phyloP scores from a whole-genome alignment of 176 grass and related monocot genomes.

The Avena eriantha region DNA sequence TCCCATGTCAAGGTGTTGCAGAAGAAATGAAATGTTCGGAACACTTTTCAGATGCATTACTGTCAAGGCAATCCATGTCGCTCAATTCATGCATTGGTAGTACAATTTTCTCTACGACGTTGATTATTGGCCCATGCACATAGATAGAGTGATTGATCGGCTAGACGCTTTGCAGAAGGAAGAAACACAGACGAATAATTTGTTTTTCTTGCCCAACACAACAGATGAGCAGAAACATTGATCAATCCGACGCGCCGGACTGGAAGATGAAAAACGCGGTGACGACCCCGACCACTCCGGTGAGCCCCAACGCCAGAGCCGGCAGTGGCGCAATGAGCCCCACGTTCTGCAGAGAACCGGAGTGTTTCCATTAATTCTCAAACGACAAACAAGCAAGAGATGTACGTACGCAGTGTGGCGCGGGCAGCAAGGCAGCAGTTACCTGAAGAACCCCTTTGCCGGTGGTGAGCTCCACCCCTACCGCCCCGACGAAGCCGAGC shows the following conservation, averaged over 20 bases:
- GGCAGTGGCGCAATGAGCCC: conserved; percentile 63
- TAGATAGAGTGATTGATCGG: too few relatives aligned
- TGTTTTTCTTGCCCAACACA: not conserved
- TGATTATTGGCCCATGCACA: too few relatives aligned
- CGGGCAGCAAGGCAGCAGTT: not conserved
- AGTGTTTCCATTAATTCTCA: not conserved
- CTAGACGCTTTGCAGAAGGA: not conserved
- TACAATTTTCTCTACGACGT: too few relatives aligned
- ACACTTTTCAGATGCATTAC: too few relatives aligned
- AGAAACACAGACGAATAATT: not conserved
- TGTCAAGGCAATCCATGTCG: too few relatives aligned
- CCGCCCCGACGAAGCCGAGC: conserved; percentile 62
- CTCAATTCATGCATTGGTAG: too few relatives aligned
- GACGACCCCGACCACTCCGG: conserved; percentile 57
- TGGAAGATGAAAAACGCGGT: conserved; percentile 79
- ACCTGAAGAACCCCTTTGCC: conserved; percentile 85
- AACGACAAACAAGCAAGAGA: not conserved
- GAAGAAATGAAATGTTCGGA: too few relatives aligned
- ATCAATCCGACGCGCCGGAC: conserved; percentile 62
- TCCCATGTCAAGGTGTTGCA: too few relatives aligned
- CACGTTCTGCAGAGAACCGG: conserved; percentile 53
- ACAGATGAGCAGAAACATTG: not conserved
- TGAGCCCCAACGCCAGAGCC: conserved; percentile 63
- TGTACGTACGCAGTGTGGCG: not conserved
- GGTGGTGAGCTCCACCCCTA: conserved; percentile 66